Evolutionary conservation across 352 stramenopile genomes (phyloP).

Genomic region (Thalassiosira pacifica): DNA sequence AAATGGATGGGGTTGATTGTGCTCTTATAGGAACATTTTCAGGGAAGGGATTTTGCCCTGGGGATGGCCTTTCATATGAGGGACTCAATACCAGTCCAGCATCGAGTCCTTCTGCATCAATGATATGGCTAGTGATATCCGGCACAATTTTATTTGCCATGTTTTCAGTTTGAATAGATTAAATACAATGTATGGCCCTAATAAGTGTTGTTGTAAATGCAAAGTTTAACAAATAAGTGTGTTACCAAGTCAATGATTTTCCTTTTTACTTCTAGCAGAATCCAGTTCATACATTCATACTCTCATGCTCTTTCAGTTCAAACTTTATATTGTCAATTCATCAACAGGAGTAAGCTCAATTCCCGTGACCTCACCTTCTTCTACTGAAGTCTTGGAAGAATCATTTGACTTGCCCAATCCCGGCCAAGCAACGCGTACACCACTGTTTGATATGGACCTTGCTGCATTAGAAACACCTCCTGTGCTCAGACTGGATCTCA

Average conservation of each 20-base stretch:
- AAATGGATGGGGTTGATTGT: slow-evolving; percentile 67
- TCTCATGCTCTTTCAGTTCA: no score
- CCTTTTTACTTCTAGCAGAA: no score
- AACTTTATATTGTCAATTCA: slow-evolving; percentile 37
- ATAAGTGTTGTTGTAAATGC: no score
- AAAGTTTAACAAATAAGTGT: no score
- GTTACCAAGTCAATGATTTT: no score
- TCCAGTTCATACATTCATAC: no score
- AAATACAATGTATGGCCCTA: no score
- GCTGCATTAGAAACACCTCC: slow-evolving; percentile 55
- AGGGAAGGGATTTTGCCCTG: slow-evolving; percentile 56
- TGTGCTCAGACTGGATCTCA: slow-evolving; percentile 22
- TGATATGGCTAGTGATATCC: slow-evolving; percentile 18
- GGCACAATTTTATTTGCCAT: slow-evolving; percentile 20
- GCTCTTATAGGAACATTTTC: slow-evolving; percentile 49
- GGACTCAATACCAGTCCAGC: slow-evolving; percentile 6
- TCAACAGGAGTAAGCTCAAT: slow-evolving; percentile 39
- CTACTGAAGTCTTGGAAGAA: not conserved
- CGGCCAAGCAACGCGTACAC: slow-evolving; percentile 53
- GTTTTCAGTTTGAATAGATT: no score
- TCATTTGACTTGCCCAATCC: no score
- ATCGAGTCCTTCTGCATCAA: not conserved
- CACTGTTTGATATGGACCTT: slow-evolving; percentile 46
- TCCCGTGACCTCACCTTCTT: slow-evolving; percentile 51
- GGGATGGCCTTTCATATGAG: slow-evolving; percentile 23